Evolutionary conservation across 371 early-diverging fungal genomes (phyloP).

Genomic region (Actinomortierella wolfii): DNA sequence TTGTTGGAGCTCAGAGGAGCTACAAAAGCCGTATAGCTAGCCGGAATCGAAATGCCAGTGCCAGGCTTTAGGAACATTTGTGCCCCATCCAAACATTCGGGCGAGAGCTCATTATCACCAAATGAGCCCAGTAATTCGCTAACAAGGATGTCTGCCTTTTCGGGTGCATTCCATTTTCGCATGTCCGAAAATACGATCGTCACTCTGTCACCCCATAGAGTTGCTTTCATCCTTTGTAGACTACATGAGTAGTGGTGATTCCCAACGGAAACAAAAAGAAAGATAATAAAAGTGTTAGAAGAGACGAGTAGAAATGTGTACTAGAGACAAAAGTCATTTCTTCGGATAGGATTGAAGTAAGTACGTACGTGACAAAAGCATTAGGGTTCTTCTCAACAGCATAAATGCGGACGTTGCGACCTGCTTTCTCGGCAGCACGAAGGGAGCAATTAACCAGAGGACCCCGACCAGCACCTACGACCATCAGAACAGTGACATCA

Average conservation of each 20-base stretch:
- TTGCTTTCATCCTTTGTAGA: conserved; percentile 74
- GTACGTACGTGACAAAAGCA: conserved; percentile 83
- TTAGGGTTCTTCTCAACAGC: conserved; percentile 97
- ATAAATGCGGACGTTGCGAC: conserved; percentile 68
- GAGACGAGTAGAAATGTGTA: no score
- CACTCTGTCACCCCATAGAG: conserved; percentile 83
- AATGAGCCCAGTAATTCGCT: conserved; percentile 93
- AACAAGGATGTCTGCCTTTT: conserved; percentile 87
- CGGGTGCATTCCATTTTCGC: conserved; percentile 83
- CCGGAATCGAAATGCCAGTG: conserved; percentile 89
- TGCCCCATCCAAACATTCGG: conserved; percentile 95
- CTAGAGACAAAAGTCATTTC: neutral
- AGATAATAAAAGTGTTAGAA: neutral
- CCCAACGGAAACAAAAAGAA: neutral
- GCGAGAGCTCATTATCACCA: conserved; percentile 97
- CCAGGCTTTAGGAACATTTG: conserved; percentile 80
- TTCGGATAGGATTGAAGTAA: no score
- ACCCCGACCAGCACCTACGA: conserved; percentile 83
- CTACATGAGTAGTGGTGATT: conserved; percentile 34
- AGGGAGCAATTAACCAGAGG: conserved; percentile 86
- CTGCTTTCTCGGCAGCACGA: conserved; percentile 72
- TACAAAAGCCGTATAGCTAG: conserved; percentile 78
- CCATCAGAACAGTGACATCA: conserved; percentile 75
- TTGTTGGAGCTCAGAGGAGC: conserved; percentile 89
- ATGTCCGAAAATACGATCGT: conserved; percentile 88